These are phyloP conservation scores for Striga hermonthica DNA, from an alignment of 305 asterid genomes.

Conservation along the genomic window DNA sequence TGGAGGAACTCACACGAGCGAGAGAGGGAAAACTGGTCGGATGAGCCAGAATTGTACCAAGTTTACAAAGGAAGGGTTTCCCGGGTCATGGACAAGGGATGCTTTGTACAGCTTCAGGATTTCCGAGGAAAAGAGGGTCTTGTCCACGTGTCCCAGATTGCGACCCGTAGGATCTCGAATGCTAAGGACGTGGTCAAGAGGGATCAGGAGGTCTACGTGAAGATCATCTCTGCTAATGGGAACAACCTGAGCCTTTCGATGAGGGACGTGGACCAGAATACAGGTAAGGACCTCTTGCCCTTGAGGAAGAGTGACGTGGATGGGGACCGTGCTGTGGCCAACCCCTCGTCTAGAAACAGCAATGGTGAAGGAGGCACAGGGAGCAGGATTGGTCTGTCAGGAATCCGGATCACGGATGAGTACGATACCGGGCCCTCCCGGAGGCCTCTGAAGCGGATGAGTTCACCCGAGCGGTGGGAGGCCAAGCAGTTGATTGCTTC, in stretches of 20 bases:
- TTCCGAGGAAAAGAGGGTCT: constrained; percentile 82
- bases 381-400: constrained; percentile 74
- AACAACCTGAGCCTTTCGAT: constrained; percentile 77
- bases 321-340: constrained; percentile 39
- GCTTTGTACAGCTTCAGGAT: constrained; percentile 77
- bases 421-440: constrained; percentile 63
- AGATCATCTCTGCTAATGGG: constrained; percentile 75
- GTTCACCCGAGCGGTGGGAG: constrained; percentile 96
- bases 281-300: constrained; percentile 76
- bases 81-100: constrained; percentile 89
- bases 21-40: constrained; percentile 39
- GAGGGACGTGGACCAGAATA: constrained; percentile 94
- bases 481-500: constrained; percentile 85
- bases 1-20: constrained; percentile 44
- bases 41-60: constrained; percentile 61
- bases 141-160: constrained; percentile 89
- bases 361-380: constrained; percentile 50
- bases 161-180: constrained; percentile 70
- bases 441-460: constrained; percentile 81
- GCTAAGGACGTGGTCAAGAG: constrained; percentile 79
- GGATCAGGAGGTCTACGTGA: constrained; percentile 87
- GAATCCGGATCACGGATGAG: constrained; percentile 64
- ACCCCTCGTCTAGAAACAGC: constrained; percentile 49
- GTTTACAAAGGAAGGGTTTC: constrained; percentile 85
- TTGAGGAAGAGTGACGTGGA: constrained; percentile 60